Evolutionary conservation across 2,329 filamentous ascomycete species (phyloP), one percentile per base, ranked within the genome.

Genomic region (Ascochyta lentis): DNA sequence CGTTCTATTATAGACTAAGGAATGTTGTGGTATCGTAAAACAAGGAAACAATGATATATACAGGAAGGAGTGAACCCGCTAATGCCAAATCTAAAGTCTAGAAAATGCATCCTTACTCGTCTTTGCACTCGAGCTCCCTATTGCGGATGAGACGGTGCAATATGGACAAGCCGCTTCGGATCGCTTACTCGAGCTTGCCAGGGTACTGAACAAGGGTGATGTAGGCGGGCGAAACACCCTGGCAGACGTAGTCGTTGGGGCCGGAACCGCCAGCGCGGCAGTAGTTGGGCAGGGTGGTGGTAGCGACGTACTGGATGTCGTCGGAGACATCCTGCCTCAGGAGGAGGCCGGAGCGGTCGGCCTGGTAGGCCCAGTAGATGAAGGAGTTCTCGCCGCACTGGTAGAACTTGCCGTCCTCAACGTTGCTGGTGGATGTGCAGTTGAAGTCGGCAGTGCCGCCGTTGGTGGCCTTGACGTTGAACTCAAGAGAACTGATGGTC

Each of bases 221-320:
- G 42, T 63, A 67, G 56, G 86, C 83, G 61, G 84, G 84, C 37
- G 76, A 78, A 51, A 95, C 83, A 62, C 92, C 92, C 41, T 88
- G 84, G 64, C 89, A 81, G 68, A 96, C 92, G 69, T 94, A 82
- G 44, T 84, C 81, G 58, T 87, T 80, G 23, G 86, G 40, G 2
- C 61, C 58, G 23, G 42, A 48, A 10, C 58, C 59, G 12, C 63
- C 64, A 12, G 52, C 56, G 44, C 49, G 61, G 54, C 64, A 67
- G 42, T 56, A 35, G 42, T 51, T 51, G 33, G 59, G 61, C 0
- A 61, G 19, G n/a, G 56, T 58, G 22, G 59, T 49, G 13, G 64
- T 66, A 44, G 39, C 64, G 24, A 58, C 35, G 2, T 45, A 50
- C 27, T 59, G 47, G 44, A 60, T 51, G 40, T 42, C 49, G 10